A percentile compares a stretch with the other conserved stretches of the same genome.
Conservation (phyloP, 192 early-diverging fungal genomes). For the Pecoramyces ruminantium region DNA sequence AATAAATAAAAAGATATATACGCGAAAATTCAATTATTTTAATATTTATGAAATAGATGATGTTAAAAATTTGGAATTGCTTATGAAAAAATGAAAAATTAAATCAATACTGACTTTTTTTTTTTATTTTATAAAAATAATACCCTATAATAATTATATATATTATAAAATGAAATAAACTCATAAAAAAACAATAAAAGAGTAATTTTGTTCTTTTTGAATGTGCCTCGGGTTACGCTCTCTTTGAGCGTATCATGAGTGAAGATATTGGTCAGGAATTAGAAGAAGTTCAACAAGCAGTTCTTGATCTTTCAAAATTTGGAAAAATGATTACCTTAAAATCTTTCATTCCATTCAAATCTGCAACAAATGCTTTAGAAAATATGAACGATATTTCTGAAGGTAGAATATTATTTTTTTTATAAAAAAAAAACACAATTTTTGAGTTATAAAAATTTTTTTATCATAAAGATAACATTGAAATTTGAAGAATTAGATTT, state of each 20-base stretch:
- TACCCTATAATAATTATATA: too few species aligned
- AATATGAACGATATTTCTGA: slow-evolving; percentile 98
- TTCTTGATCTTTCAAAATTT: slow-evolving; percentile 76
- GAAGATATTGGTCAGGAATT: slow-evolving; percentile 94
- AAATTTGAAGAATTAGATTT: too few species aligned
- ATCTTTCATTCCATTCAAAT: slow-evolving; percentile 94
- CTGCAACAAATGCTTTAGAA: slow-evolving; percentile 88
- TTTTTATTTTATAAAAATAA: too few species aligned
- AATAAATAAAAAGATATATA: too few species aligned
- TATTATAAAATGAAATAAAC: too few species aligned
- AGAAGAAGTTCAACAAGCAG: slow-evolving; percentile 63
- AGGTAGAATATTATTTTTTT: slow-evolving; percentile 30
- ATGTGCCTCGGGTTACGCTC: slow-evolving; percentile 87
- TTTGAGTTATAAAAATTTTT: neutral
- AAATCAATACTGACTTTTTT: too few species aligned
- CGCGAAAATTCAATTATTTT: too few species aligned
- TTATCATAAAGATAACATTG: too few species aligned
- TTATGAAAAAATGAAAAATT: too few species aligned
- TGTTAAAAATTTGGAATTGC: too few species aligned
- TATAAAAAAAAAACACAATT: neutral
- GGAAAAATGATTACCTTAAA: slow-evolving; percentile 77
- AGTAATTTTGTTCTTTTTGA: slow-evolving; percentile 59
- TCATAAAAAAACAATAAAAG: neutral
- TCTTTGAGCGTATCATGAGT: slow-evolving; percentile 81
- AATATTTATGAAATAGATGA: too few species aligned